Evolutionary conservation across 2,329 filamentous ascomycete genomes (phyloP).

Genomic region (Cladosporium sp.): DNA sequence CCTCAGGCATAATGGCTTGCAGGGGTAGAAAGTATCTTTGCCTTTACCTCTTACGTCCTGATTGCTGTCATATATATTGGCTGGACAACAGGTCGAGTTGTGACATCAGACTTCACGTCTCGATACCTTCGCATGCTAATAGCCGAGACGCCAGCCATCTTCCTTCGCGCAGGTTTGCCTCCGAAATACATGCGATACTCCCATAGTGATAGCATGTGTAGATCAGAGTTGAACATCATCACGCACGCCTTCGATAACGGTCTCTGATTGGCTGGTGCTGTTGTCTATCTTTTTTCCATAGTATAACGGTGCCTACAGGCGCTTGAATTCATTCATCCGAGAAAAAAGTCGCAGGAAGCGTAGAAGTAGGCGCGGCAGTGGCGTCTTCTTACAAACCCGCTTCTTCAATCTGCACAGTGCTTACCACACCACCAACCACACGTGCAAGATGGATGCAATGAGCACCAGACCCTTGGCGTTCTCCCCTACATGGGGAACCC

Average conservation of each 20-base stretch:
- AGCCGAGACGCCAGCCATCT: neutral
- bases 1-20: neutral
- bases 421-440: neutral
- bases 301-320: neutral
- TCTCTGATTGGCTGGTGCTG: slow-evolving; percentile 6
- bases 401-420: no score
- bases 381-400: no score
- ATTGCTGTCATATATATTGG: no score
- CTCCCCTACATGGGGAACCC: slow-evolving; percentile 4
- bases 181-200: neutral
- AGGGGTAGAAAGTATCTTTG: neutral
- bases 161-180: neutral
- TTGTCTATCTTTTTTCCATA: neutral
- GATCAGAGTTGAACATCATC: slow-evolving; percentile 1
- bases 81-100: no score
- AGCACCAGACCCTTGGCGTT: neutral
- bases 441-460: neutral
- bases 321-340: no score
- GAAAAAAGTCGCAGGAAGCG: no score
- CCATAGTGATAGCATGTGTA: neutral
- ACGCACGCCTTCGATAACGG: neutral
- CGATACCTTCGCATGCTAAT: neutral
- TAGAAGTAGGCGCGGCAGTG: no score
- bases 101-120: neutral
- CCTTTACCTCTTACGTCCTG: no score